These are phyloP conservation scores for Delonix regia DNA, from an alignment of 306 rosid species.

Conservation along the genomic window DNA sequence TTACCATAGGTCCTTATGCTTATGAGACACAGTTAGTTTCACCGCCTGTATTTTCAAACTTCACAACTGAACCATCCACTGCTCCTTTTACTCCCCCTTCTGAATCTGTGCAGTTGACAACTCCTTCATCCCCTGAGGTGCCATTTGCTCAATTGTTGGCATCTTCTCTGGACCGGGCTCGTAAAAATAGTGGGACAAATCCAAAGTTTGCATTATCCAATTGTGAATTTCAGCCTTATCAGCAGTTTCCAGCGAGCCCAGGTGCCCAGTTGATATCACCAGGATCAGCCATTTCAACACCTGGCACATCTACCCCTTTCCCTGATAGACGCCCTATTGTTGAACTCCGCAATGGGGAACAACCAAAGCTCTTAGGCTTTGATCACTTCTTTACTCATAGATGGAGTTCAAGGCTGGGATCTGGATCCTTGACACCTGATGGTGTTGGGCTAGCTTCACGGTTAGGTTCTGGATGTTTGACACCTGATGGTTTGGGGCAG, in stretches of 20 bases:
- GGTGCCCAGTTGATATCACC: conserved; percentile 75
- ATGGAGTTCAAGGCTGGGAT: conserved; percentile 74
- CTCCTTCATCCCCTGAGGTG: conserved; percentile 89
- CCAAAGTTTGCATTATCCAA: conserved; percentile 63
- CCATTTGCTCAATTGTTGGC: conserved; percentile 83
- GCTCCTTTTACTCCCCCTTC: conserved; percentile 90
- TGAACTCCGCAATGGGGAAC: conserved; percentile 63
- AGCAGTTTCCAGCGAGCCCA: conserved; percentile 71
- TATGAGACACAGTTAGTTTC: conserved; percentile 84
- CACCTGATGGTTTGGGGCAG: conserved; percentile 62
- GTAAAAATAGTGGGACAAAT: conserved; percentile 47
- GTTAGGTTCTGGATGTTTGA: conserved; percentile 71
- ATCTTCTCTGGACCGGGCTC: conserved; percentile 59
- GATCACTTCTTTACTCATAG: conserved; percentile 61
- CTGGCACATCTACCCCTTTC: conserved; percentile 82
- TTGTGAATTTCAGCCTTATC: conserved; percentile 74
- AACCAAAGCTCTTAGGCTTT: conserved; percentile 62
- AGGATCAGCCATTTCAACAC: conserved; percentile 71
- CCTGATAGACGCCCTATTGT: conserved; percentile 66
- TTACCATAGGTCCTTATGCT: conserved; percentile 79
- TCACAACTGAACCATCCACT: conserved; percentile 80
- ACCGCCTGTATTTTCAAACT: conserved; percentile 83
- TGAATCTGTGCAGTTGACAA: conserved; percentile 74
- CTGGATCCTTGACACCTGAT: conserved; percentile 75
- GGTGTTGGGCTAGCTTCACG: conserved; percentile 61